Base-by-base conservation (phyloP, 495 filamentous ascomycete genomes). In the Halenospora varia region DNA sequence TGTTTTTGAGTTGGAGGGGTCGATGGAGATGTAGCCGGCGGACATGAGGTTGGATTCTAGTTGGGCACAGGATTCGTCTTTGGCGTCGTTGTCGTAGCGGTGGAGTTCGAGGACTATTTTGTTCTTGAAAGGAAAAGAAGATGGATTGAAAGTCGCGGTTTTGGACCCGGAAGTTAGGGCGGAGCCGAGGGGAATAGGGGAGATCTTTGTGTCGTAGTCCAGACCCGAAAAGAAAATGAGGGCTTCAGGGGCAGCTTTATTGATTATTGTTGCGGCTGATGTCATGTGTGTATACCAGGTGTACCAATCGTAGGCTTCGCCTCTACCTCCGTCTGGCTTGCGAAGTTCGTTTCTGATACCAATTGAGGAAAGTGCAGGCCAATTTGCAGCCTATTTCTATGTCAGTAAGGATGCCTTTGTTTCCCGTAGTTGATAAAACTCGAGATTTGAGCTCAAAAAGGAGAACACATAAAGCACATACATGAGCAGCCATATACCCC, bases 181-280 rank as follows among this genome's bases (percentile, higher is more conserved):
- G 0, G 54, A 57, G 8, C 60, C 73, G 0, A 63, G 64, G 9
- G 68, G 67, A 35, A 77, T 42, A 39, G 81, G 82, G 0, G 73
- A 70, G 0, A 86, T 61, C 17, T 69, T 78, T 3, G 79, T 82
- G 63, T 83, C 82, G 70, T 70, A 87, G 61, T 77, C 70, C 0
- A 86, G 71, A 2, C 84, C 84, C 3, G 82, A 84, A 50, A 88
- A 74, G 69, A 83, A 82, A 61, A 88, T 83, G 3, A 88, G 69
- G 13, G 80, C 63, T 60, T 79, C 68, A 0, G 79, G 75, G 61
- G 85, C 83, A 6, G 77, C 79, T 0, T 67, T 58, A 68, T 86
- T 73, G 56, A 86, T 75, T 1, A 74, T 69, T 2, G 66, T 66
- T 0, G 81, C 75, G 19, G 78, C 80, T 9, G 77, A 71, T 2